Evolutionary conservation across 2,329 filamentous ascomycete genomes (phyloP), one percentile per base, ranked within the genome.

Genomic region (Rutstroemia sp.): DNA sequence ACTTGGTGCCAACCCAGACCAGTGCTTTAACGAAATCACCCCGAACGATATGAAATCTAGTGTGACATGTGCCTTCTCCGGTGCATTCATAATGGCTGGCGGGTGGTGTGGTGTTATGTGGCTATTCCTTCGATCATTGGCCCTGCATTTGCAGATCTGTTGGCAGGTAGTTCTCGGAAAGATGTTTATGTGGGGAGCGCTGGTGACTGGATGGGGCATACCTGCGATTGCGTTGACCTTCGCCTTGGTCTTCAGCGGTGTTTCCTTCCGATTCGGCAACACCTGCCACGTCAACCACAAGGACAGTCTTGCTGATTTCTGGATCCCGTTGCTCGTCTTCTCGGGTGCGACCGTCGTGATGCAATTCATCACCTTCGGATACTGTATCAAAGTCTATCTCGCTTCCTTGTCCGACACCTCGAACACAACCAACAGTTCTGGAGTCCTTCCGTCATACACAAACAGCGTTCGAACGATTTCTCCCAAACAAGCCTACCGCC

Each of bases 61-160:
- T 67, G 74, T 84, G 25, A 83, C 89, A 4, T 99, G 94, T 69
- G 94, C 91, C 5, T 87, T 91, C 58, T 96, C 92, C 0, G 94
- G 94, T 9, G 81, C 90, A 1, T 86, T 96, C 62, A 75, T 99
- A 51, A 80, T 97, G 51, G 81, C 92, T 30, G 94, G 94, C 53
- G 94, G 92, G 45, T 89, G 92, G 79, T 81, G 83, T 30, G 88
- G 86, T 47, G 83, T 90, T 34, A 84, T 95, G 71, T 99, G 94
- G 92, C 83, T 92, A 61, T 95, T 96, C 69, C 79, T 96, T 58
- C 84, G 94, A 61, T 88, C 92, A 0, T 74, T 97, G 37, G 95
- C 91, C 4, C 86, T 99, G 65, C 94, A 99, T 72, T 83, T 99
- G 25, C 94, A 97, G 72, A 96, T 99, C 62, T 96, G 92, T 76